A percentile compares a stretch with the other conserved stretches of the same genome.
Conservation (phyloP, 805 yeast genomes). For the Nakazawaea siamensis region DNA sequence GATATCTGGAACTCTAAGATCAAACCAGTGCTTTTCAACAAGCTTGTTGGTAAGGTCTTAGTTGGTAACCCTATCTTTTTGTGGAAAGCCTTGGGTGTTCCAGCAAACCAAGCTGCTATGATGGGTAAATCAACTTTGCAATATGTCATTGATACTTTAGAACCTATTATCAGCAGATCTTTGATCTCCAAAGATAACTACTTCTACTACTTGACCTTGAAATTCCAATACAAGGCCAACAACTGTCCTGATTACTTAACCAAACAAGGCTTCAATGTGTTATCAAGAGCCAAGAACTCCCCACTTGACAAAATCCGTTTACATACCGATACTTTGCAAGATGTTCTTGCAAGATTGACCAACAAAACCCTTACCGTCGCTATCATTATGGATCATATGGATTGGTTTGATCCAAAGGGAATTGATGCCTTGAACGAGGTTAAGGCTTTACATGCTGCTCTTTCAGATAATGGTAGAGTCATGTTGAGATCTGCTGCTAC, state of each 20-base stretch:
- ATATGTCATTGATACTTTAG: slow-evolving; percentile 70
- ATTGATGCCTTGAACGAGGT: slow-evolving; percentile 61
- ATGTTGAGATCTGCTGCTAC: slow-evolving; percentile 68
- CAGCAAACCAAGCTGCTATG: slow-evolving; percentile 75
- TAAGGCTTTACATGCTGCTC: slow-evolving; percentile 50
- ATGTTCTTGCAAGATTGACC: slow-evolving; percentile 61
- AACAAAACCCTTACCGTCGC: slow-evolving; percentile 64
- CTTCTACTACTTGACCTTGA: slow-evolving; percentile 64
- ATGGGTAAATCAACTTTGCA: slow-evolving; percentile 66
- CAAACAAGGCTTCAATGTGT: slow-evolving; percentile 42
- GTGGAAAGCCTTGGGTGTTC: slow-evolving; percentile 90
- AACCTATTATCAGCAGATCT: slow-evolving; percentile 60
- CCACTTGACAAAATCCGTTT: slow-evolving; percentile 66
- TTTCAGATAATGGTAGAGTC: slow-evolving; percentile 64
- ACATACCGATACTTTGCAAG: slow-evolving; percentile 74
- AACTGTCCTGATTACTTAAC: slow-evolving; percentile 78
- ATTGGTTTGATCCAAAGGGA: slow-evolving; percentile 72
- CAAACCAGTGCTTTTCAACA: slow-evolving; percentile 65
- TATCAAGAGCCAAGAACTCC: slow-evolving; percentile 30
- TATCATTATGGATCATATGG: slow-evolving; percentile 87
- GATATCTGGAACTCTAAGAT: slow-evolving; percentile 54
- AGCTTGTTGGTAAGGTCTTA: slow-evolving; percentile 54
- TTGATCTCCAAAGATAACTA: slow-evolving; percentile 66
- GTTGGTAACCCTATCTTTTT: slow-evolving; percentile 80
- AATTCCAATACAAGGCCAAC: slow-evolving; percentile 47